A percentile compares a stretch with the other conserved stretches of the same genome.
phyloP scores from a whole-genome alignment of 192 early-diverging fungal species.

The Geosiphon pyriformis region DNA sequence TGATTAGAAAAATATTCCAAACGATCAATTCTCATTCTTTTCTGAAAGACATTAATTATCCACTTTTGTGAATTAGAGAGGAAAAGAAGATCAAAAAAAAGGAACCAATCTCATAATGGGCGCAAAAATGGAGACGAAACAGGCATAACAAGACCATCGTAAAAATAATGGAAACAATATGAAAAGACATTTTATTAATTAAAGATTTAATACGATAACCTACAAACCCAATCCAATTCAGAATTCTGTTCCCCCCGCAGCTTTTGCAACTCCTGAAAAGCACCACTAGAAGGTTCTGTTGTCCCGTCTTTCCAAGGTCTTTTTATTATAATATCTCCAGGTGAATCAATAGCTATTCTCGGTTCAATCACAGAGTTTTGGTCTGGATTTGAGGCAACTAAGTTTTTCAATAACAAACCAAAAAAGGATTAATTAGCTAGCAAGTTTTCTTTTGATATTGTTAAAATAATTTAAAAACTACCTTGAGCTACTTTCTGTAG shows the following conservation, averaged over 20 bases:
- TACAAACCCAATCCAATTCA: background rate
- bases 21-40: background rate
- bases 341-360: slow-evolving; percentile 3
- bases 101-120: background rate
- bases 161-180: background rate
- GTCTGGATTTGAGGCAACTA: background rate
- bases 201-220: background rate
- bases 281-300: slow-evolving; percentile 16
- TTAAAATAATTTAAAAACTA: background rate
- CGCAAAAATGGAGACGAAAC: background rate
- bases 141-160: background rate
- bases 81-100: background rate
- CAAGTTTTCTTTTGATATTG: background rate
- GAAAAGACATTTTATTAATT: background rate
- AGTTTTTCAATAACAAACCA: background rate
- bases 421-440: background rate
- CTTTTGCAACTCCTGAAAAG: slow-evolving; percentile 12
- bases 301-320: slow-evolving; percentile 25
- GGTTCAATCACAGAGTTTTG: background rate
- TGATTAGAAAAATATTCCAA: background rate
- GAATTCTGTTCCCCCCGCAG: background rate
- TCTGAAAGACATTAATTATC: background rate
- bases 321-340: slow-evolving; percentile 19
- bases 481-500: slow-evolving; percentile 18
- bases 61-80: too few relatives aligned